Evolutionary conservation across 257 asterid species (phyloP), one percentile per base, ranked within the genome.

Genomic region (Scutellaria barbata): DNA sequence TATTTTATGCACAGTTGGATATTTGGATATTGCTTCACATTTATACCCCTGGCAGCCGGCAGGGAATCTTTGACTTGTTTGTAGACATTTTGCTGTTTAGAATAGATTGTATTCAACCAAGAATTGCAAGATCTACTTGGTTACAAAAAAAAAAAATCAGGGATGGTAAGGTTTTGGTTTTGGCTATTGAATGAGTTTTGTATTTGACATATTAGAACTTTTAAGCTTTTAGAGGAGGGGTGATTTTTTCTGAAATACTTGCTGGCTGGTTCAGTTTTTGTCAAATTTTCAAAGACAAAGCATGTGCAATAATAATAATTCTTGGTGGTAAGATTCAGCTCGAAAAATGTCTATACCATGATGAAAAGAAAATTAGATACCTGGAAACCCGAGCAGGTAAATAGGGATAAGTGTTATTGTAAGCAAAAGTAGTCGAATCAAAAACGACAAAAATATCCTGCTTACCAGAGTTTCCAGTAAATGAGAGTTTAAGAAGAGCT

Each of bases 11-110:
- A 35, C 22, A 18, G 33, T 13, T 7, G 10, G 16, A 41, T 55
- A n/a, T n/a, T 48, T 50, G 30, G 51, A 37, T 46, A 41, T 12
- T 46, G 69, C 60, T 22, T 74, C 64, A 48, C 45, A 64, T 52
- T 47, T 22, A 16, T 73, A 63, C 22, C 37, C 14, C 17, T 8
- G 25, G 25, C 25, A 22, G 25, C 25, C 25, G 53, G 40, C 18
- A 12, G 47, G 30, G 52, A 42, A 41, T 25, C n/a, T 30, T 30
- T 71, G 45, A 18, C n/a, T 66, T 17, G 13, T 46, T 47, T 11
- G n/a, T 48, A 5, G 46, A 46, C 72, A 20, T 57, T 39, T 66
- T 68, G 18, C 18, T 35, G 13, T 60, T 14, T 51, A 59, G 74
- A 12, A 37, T 47, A 14, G 12, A n/a, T 57, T n/a, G 1, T 55